Conservation (phyloP, 768 basidiomycete species). For the Psilocybe sp. region DNA sequence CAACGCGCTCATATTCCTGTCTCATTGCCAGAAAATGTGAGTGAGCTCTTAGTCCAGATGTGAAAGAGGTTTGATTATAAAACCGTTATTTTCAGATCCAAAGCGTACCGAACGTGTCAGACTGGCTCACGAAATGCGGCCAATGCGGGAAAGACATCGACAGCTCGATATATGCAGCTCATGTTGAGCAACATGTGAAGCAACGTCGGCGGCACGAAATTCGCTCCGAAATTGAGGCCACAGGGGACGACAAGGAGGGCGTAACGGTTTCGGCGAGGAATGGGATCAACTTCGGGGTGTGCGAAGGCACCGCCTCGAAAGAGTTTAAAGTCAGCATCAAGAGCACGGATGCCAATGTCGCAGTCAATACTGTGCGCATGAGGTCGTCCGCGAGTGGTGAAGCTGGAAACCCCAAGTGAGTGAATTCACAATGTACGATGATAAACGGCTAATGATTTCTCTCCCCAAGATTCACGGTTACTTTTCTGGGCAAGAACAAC, state of each 20-base stretch:
- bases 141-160: constrained; percentile 23
- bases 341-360: constrained; percentile 20
- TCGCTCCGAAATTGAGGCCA: constrained; percentile 34
- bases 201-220: constrained; percentile 24
- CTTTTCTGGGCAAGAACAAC: constrained; percentile 27
- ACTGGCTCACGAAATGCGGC: constrained; percentile 17
- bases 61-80: too few species aligned
- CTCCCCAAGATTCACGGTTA: constrained; percentile 28
- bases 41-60: not conserved
- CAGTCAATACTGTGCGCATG: constrained; percentile 21
- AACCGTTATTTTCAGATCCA: not conserved
- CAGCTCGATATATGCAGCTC: constrained; percentile 18
- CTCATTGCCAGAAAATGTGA: not conserved
- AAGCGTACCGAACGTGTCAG: not conserved
- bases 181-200: constrained; percentile 27
- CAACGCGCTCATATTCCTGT: not conserved
- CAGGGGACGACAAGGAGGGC: constrained; percentile 46
- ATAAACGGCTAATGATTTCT: not conserved
- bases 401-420: constrained; percentile 24
- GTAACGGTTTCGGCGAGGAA: constrained; percentile 35
- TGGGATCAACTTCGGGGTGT: constrained; percentile 46
- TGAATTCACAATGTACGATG: not conserved
- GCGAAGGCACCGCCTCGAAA: constrained; percentile 30
- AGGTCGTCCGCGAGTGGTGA: constrained; percentile 18
- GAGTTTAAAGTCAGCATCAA: constrained; percentile 24